Evolutionary conservation across 73 alveolate species (phyloP).

Genomic region (Effrenium voratum): DNA sequence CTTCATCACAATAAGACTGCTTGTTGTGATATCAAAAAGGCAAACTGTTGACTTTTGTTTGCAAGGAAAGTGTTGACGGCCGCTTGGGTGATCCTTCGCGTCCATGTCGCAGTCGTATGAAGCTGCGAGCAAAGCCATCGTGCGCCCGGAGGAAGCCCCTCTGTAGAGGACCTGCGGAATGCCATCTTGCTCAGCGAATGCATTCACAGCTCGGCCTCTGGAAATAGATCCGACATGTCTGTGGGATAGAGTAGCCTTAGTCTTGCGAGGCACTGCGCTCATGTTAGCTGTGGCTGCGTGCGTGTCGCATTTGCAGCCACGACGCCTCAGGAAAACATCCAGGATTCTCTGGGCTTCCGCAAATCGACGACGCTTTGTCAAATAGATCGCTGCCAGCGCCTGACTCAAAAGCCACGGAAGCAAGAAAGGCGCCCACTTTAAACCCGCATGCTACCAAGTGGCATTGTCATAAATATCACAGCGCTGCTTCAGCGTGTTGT

Average conservation of each 20-base stretch:
- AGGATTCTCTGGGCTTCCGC: constrained; percentile 43
- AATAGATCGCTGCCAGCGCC: constrained; percentile 45
- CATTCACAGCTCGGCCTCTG: no score
- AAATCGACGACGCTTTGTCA: constrained; percentile 28
- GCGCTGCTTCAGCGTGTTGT: constrained; percentile 21
- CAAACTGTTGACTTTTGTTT: not conserved
- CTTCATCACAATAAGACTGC: no score
- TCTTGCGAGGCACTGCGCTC: not conserved
- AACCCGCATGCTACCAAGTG: not conserved
- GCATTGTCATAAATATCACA: constrained; percentile 81
- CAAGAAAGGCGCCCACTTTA: not conserved
- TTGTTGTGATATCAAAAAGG: no score
- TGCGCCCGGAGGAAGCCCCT: constrained; percentile 58
- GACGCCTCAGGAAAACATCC: constrained; percentile 34
- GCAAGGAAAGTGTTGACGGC: not conserved
- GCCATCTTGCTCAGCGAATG: no score
- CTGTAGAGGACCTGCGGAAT: not conserved
- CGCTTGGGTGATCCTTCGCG: not conserved
- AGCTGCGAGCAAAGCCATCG: constrained; percentile 59
- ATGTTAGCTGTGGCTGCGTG: not conserved
- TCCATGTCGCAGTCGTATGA: constrained; percentile 64
- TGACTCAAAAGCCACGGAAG: not conserved
- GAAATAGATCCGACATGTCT: no score
- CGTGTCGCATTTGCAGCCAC: not conserved
- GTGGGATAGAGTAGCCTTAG: not conserved